Evolutionary conservation across 2,329 filamentous ascomycete genomes (phyloP).

Genomic region (Diaporthe destruens): DNA sequence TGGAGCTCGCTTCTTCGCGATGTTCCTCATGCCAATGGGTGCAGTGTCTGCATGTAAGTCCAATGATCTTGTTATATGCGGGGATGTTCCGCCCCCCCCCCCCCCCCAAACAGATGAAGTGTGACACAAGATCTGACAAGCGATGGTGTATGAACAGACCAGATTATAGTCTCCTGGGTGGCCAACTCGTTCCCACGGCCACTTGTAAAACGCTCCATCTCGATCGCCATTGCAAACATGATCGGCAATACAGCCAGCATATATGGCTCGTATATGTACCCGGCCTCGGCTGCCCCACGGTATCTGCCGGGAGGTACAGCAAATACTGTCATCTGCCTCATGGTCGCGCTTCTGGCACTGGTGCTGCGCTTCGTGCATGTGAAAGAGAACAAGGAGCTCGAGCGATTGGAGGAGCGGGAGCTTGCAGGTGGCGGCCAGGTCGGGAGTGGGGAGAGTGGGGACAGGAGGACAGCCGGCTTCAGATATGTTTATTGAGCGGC

Average conservation of each 20-base stretch:
- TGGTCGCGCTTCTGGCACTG: slow-evolving; percentile 68
- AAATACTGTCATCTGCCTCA: slow-evolving; percentile 72
- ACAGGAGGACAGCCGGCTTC: slow-evolving; percentile 47
- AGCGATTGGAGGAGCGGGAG: slow-evolving; percentile 46
- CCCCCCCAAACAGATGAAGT: neutral
- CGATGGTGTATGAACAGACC: slow-evolving; percentile 49
- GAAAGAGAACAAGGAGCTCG: slow-evolving; percentile 72
- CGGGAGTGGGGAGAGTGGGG: slow-evolving; percentile 48
- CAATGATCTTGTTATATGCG: neutral
- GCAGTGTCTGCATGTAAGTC: slow-evolving; percentile 59
- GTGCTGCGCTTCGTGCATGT: slow-evolving; percentile 65
- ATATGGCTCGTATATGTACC: slow-evolving; percentile 63
- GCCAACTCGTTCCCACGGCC: slow-evolving; percentile 80
- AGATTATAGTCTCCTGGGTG: slow-evolving; percentile 75
- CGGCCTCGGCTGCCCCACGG: slow-evolving; percentile 55
- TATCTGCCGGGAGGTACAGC: slow-evolving; percentile 68
- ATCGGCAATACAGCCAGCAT: slow-evolving; percentile 71
- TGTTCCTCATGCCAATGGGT: slow-evolving; percentile 72
- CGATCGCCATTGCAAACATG: slow-evolving; percentile 75
- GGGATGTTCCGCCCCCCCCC: neutral
- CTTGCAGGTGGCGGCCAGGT: slow-evolving; percentile 49
- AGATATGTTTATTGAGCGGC: slow-evolving; percentile 48
- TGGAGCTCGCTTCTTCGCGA: slow-evolving; percentile 70
- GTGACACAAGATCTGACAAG: neutral
- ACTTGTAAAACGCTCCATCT: slow-evolving; percentile 73